Evolutionary conservation across 768 basidiomycete genomes (phyloP), one percentile per base, ranked within the genome.

Genomic region (Saitozyma sp.): DNA sequence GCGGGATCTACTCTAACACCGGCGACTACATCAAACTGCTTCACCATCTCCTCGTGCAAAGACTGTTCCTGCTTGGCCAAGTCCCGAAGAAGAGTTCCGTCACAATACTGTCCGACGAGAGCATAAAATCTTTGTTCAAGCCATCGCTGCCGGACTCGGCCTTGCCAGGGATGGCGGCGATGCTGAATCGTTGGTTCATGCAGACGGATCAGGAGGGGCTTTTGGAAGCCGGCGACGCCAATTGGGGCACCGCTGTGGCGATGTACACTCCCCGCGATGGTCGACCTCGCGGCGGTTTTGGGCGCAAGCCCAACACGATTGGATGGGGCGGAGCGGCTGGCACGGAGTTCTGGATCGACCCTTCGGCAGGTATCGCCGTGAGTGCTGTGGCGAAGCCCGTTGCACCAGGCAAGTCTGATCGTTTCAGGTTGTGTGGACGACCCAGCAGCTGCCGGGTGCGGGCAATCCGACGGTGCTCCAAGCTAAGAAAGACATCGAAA

Each of bases 271-370:
- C 65, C 14, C 50, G 59, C 19, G 62, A 62, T 10, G 56, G 62
- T 10, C 40, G 48, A 9, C 50, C 54, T 11, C 17, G 65, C 11
- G 69, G 65, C 0, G 66, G 64, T 9, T 73, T 61, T 46, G 74
- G 74, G 0, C 48, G 66, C n/a, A 11, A 58, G 9, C 38, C 49
- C 1, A 71, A 71, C 8, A 66, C 64, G 50, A 64, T 61, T 6
- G 69, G 69, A 0, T 76, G 71, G 70, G 64, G 61, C 9, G 74
- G 74, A 16, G 70, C 70, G 7, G 67, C 67, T 0, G 70, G 70
- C 8, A 69, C 71, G 9, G 54, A 66, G 51, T 71, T 68, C 51
- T 73, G 65, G 58, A 69, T 76, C 13, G 74, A 76, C 52, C 64
- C 64, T 0, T 48, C 50, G n/a, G 55, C 61, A 14, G 58, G 62